Conservation (phyloP, 2,329 filamentous ascomycete genomes). For the Pseudogymnoascus sp. region DNA sequence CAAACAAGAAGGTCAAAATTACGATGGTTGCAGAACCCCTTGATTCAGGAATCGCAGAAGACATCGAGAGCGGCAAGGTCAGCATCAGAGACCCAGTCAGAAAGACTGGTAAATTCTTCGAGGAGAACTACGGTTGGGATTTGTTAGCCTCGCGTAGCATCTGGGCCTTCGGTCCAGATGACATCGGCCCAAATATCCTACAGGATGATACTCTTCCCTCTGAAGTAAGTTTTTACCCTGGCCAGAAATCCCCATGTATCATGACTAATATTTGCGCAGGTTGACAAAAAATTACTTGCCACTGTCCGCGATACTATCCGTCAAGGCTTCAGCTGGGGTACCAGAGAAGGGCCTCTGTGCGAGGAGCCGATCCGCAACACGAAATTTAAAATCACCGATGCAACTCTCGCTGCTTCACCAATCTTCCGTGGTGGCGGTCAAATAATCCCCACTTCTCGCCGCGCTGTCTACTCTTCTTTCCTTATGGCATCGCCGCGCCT, state of each 20-base stretch:
- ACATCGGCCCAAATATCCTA: constrained; percentile 87
- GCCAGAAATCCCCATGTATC: not conserved
- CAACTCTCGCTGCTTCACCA: constrained; percentile 76
- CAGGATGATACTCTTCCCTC: constrained; percentile 94
- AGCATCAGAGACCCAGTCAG: constrained; percentile 88
- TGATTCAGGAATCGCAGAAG: constrained; percentile 87
- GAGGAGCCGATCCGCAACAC: constrained; percentile 99
- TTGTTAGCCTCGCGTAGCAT: constrained; percentile 89
- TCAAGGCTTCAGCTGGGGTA: constrained; percentile 95
- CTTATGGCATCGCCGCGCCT: constrained; percentile 92
- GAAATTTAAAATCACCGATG: constrained; percentile 93
- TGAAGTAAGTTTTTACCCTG: constrained; percentile 48
- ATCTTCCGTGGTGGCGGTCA: constrained; percentile 95
- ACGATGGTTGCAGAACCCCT: constrained; percentile 97
- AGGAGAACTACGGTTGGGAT: constrained; percentile 96
- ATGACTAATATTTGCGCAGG: constrained; percentile 35
- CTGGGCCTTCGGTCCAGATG: constrained; percentile 97
- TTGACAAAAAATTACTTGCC: constrained; percentile 84
- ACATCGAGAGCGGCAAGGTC: constrained; percentile 86
- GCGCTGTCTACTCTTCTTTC: constrained; percentile 93
- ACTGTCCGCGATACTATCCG: constrained; percentile 86
- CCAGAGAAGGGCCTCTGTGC: constrained; percentile 88
- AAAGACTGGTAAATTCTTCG: constrained; percentile 93
- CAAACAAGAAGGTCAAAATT: constrained; percentile 99
- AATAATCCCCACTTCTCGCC: constrained; percentile 89